Evolutionary conservation across 2,329 filamentous ascomycete species (phyloP).

Genomic region (Ophiostoma sp.): DNA sequence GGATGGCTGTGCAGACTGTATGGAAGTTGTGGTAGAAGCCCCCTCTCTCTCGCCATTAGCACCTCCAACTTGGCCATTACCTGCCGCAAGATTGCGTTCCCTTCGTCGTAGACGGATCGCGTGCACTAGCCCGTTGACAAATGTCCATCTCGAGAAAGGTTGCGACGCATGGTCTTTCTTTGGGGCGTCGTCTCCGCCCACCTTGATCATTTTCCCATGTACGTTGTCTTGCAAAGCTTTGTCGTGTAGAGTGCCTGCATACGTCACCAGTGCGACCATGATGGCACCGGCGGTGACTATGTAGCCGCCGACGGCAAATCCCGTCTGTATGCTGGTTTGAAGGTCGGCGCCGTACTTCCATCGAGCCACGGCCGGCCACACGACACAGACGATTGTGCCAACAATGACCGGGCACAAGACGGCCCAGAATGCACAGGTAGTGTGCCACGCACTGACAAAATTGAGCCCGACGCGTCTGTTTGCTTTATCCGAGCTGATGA

Average conservation of each 20-base stretch:
- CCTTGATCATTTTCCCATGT: neutral
- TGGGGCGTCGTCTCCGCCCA: neutral
- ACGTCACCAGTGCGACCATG: neutral
- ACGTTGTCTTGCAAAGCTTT: neutral
- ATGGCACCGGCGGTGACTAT: neutral
- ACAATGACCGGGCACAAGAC: neutral
- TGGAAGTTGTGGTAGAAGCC: too few relatives aligned
- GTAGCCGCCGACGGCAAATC: neutral
- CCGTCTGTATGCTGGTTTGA: neutral
- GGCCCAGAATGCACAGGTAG: neutral
- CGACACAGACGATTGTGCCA: neutral
- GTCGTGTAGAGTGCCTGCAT: neutral
- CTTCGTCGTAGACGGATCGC: too few relatives aligned
- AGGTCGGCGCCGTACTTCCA: neutral
- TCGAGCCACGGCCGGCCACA: neutral
- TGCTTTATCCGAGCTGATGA: neutral
- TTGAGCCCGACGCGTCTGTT: neutral
- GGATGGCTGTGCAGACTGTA: too few relatives aligned
- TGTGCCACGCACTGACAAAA: neutral
- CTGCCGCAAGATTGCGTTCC: too few relatives aligned
- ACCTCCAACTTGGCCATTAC: too few relatives aligned
- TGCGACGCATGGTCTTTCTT: too few relatives aligned
- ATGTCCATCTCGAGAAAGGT: too few relatives aligned
- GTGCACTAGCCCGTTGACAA: too few relatives aligned
- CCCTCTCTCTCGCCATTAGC: too few relatives aligned